Evolutionary conservation across 2,329 filamentous ascomycete species (phyloP), one percentile per base, ranked within the genome.

Genomic region (Pyricularia grisea): DNA sequence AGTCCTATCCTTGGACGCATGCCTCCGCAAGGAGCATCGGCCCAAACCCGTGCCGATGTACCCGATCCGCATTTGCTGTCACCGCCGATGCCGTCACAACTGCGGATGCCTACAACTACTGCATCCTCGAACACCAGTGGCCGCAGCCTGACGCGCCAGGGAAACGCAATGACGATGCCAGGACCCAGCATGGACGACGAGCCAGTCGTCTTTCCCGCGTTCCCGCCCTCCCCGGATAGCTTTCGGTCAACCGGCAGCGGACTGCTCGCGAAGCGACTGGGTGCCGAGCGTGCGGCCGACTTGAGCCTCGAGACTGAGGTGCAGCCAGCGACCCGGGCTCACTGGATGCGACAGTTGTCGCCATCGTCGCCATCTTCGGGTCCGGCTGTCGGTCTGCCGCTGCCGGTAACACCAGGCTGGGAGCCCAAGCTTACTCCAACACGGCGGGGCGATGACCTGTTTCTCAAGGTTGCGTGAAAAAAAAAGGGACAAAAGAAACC

Each of bases 351-450:
- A 28, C 66, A 70, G 66, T 27, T 72, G 72, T 65, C 75, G 33
- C 65, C 23, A 2, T 42, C 63, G 63, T 65, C 63, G 25, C 31
- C 63, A n/a, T 30, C 63, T 12, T 65, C 63, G 6, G 20, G 30
- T 4, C 65, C 65, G 25, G 20, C 23, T 23, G 31, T 20, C 33
- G 17, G 20, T 11, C 36, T 58, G 14, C 71, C 70, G 31, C 23
- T 70, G 42, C 72, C 74, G 30, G 73, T 76, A 50, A 85, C 83
- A 55, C 87, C 87, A 0, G 82, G 83, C 1, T 90, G 88, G 87
- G 81, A 88, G 72, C 89, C 89, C 3, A 85, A 83, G 72, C 74
- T 92, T 73, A 92, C 90, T 65, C 90, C 90, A 2, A 88, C 87
- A 69, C 80, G 88, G 70, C 82, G 87, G 66, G 90, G 90, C 0